Base-by-base conservation (phyloP, 2,329 filamentous ascomycete species). In the Fusarium neocosmosporiellum region DNA sequence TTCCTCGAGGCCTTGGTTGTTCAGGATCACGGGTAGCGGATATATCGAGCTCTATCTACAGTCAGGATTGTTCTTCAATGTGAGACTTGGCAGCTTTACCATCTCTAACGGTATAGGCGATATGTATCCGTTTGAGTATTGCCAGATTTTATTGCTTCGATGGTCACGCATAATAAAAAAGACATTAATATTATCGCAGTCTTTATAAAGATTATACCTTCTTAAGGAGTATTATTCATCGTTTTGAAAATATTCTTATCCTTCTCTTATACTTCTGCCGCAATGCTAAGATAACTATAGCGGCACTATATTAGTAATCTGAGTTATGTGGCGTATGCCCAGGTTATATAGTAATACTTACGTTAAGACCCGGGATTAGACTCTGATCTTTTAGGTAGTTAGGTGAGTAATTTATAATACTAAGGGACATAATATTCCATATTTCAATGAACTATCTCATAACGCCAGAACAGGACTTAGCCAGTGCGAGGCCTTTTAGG, bases 41-140 rank as follows among this genome's bases (percentile, higher is more conserved):
- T 57, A 57, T 24, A 57, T 57, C 20, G 33, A 57, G 31, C 24
- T 34, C 53, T 57, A 3, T 34, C 20, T 34, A 57, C 13, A 57
- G 20, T 57, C 14, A 57, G 53, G 27, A 34, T 37, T 57, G 16
- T 5, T 57, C 6, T 11, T 37, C 14, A 10, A 46, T 46, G 14
- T 46, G 20, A 37, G 33, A 57, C 22, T 57, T 57, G 18, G 22
- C 48, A 27, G 41, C 41, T 46, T 29, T 67, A 63, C 59, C 27
- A 67, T 48, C 62, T 67, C 59, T 48, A 18, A 29, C 33, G 11
- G 29, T 50, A 24, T 67, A n/a, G 53, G 65, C 18, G 59, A 59
- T 29, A 2, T 39, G 2, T 67, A 67, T 16, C 65, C 65, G 34
- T 67, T 67, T 11, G 41, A 67, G 53, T 67, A 63, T 46, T 67